Percentiles rank a stretch among this genome's conserved stretches.
Conservation (phyloP, 140 eudicot species). For the Ambrosia hybrid region DNA sequence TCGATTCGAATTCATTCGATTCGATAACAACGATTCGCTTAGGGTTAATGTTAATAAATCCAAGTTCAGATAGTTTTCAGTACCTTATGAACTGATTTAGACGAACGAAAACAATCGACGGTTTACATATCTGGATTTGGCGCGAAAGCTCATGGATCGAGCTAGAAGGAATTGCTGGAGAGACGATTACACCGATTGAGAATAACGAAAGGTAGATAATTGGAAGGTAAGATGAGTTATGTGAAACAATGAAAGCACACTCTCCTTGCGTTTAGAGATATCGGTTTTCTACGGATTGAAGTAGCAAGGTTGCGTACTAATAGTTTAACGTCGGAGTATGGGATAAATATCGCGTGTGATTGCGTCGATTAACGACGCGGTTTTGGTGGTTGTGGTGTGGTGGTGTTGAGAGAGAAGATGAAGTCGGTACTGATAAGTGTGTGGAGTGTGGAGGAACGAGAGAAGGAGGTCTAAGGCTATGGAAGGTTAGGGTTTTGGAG, state of each 20-base stretch:
- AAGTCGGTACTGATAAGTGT: slow-evolving; percentile 42
- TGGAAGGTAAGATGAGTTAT: slow-evolving; percentile 42
- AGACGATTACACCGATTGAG: slow-evolving; percentile 48
- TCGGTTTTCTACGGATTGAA: slow-evolving; percentile 24
- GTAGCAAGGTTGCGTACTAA: slow-evolving; percentile 37
- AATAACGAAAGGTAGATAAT: slow-evolving; percentile 30
- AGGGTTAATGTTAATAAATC: slow-evolving; percentile 6
- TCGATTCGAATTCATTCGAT: slow-evolving; percentile 49
- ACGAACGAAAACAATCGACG: slow-evolving; percentile 46
- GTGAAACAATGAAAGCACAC: slow-evolving; percentile 43
- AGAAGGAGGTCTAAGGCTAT: slow-evolving; percentile 44
- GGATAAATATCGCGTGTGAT: slow-evolving; percentile 36
- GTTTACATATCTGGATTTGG: slow-evolving; percentile 40
- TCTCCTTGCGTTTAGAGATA: slow-evolving; percentile 34
- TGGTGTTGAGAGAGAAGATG: slow-evolving; percentile 32
- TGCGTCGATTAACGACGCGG: slow-evolving; percentile 40
- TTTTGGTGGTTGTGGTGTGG: slow-evolving; percentile 10
- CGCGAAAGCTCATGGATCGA: slow-evolving; percentile 40
- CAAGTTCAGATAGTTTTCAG: too few relatives aligned
- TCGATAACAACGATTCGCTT: slow-evolving; percentile 34
- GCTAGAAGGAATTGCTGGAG: slow-evolving; percentile 53
- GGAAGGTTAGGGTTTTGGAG: slow-evolving; percentile 18
- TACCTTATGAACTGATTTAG: slow-evolving; percentile 26
- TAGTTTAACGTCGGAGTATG: slow-evolving; percentile 33
- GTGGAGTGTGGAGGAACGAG: slow-evolving; percentile 36